phyloP scores from a whole-genome alignment of 306 rosid species.

The Macrotyloma uniflorum region DNA sequence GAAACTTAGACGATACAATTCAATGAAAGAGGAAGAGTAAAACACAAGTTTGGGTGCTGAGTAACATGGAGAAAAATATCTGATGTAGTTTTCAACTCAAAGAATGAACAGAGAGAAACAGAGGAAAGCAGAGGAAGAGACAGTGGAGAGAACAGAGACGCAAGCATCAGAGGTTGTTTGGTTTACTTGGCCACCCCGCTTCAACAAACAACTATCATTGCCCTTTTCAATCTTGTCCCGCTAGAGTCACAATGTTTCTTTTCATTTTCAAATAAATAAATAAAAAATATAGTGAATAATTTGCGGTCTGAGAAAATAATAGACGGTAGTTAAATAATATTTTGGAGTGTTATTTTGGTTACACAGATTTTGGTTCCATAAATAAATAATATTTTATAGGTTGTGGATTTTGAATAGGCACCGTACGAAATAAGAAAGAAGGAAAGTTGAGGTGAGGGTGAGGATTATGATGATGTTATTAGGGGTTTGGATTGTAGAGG shows the following conservation, averaged over 20 bases:
- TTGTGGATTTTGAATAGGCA: not conserved
- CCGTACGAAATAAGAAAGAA: constrained; percentile 23
- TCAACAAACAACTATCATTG: constrained; percentile 45
- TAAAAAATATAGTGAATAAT: not conserved
- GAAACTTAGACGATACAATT: constrained; percentile 24
- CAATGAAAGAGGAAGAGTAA: not conserved
- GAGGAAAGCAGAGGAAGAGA: constrained; percentile 34
- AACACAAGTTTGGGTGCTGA: constrained; percentile 14
- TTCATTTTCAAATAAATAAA: not conserved
- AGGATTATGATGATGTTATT: constrained; percentile 18
- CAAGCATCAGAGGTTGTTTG: constrained; percentile 28
- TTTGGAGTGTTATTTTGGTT: constrained; percentile 19
- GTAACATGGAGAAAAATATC: constrained; percentile 29
- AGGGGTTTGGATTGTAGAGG: constrained; percentile 31
- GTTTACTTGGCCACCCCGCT: constrained; percentile 49
- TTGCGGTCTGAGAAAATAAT: not conserved
- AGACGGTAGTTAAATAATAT: not conserved
- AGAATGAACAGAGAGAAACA: constrained; percentile 36
- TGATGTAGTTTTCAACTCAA: not conserved
- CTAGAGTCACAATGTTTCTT: constrained; percentile 25
- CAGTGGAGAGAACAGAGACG: constrained; percentile 20
- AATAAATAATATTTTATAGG: constrained; percentile 10
- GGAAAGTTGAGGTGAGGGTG: constrained; percentile 26
- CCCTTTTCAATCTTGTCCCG: constrained; percentile 50
- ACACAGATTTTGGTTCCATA: not conserved